Evolutionary conservation across 192 early-diverging fungal genomes (phyloP).

Genomic region (Podila verticillata): DNA sequence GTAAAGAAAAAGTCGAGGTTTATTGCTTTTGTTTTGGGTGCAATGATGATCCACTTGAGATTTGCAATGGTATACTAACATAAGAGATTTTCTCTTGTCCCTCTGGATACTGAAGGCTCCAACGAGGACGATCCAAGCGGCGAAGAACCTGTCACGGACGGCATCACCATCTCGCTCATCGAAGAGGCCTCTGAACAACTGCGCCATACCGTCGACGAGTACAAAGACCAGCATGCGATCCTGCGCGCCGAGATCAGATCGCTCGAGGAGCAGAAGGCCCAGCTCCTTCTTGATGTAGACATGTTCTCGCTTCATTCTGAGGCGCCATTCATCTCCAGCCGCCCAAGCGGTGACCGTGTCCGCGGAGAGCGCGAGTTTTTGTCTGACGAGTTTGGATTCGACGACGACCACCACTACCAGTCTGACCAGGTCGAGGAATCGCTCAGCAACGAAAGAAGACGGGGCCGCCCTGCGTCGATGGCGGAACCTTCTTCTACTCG

Average conservation of each 20-base stretch:
- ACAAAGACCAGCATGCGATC: slow-evolving; percentile 5
- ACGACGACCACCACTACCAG: neutral
- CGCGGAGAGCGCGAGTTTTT: too few relatives aligned
- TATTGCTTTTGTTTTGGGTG: neutral
- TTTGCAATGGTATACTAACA: neutral
- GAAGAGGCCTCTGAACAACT: slow-evolving; percentile 30
- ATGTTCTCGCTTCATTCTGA: neutral
- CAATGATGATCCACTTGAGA: too few relatives aligned
- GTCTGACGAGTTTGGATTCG: neutral
- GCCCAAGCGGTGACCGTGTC: too few relatives aligned
- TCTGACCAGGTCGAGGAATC: too few relatives aligned
- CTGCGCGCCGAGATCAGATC: slow-evolving; percentile 12
- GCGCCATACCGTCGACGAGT: slow-evolving; percentile 21
- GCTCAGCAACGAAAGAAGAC: too few relatives aligned
- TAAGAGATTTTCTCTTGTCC: neutral
- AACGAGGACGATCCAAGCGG: slow-evolving; percentile 23
- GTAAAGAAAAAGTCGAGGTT: slow-evolving; percentile 1
- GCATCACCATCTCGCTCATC: neutral
- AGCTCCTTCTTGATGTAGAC: neutral
- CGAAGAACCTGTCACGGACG: neutral
- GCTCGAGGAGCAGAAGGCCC: neutral
- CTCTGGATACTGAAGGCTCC: neutral
- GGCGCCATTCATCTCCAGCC: too few relatives aligned
- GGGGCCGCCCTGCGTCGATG: too few relatives aligned
- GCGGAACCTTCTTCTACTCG: too few relatives aligned